These are phyloP conservation scores for Plasmodium knowlesi DNA, from an alignment of 169 alveolate species.

Conservation along the genomic window DNA sequence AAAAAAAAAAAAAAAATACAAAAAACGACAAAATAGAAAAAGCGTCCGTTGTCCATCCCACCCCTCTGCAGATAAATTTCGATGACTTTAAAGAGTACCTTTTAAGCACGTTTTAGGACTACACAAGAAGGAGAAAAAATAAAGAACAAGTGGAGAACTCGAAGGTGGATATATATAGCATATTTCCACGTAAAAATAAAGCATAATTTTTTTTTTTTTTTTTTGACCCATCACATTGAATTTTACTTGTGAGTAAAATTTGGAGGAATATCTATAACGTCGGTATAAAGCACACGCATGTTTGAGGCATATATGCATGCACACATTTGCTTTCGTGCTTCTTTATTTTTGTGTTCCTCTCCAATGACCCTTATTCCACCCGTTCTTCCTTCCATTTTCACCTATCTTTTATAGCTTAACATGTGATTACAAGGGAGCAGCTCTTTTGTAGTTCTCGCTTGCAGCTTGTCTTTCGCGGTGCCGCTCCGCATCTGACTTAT, in stretches of 20 bases:
- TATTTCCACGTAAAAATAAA: not conserved
- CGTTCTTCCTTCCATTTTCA: constrained; percentile 3
- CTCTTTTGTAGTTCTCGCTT: not conserved
- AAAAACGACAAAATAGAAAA: not conserved
- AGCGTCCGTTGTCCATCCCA: not conserved
- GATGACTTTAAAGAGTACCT: constrained; percentile 55
- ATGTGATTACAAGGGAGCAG: constrained; percentile 11
- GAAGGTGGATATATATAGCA: not conserved
- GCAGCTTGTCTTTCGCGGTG: not conserved
- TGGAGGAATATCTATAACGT: not conserved
- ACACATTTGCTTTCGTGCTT: not conserved
- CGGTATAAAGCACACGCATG: not conserved
- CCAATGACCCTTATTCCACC: not conserved
- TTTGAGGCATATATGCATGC: not conserved
- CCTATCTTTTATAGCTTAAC: constrained; percentile 20
- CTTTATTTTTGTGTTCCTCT: not conserved
- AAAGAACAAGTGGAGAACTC: not conserved
- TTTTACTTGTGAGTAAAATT: not conserved
- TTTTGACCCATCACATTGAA: not conserved
- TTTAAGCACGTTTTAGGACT: constrained; percentile 65
- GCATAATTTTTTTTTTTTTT: not conserved
- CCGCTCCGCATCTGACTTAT: not conserved
- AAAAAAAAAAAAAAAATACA: not conserved
- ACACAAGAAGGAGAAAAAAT: not conserved
- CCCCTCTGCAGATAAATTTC: constrained; percentile 40